Evolutionary conservation across 345 rosid genomes (phyloP), one percentile per base, ranked within the genome.

Genomic region (Citrus cavaleriei): DNA sequence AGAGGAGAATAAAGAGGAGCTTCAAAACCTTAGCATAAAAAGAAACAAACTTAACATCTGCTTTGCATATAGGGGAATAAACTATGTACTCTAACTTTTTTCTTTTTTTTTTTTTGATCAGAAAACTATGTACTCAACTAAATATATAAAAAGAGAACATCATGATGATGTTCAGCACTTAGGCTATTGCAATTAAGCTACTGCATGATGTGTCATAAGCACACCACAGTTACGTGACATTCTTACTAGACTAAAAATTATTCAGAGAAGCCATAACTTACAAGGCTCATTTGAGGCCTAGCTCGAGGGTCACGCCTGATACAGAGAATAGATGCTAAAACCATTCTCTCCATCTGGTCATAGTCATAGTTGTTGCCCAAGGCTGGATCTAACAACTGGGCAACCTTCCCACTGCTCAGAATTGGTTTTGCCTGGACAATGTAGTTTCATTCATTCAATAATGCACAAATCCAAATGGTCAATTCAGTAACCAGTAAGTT

Each of bases 311-410:
- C 84, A 59, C 93, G 90, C 81, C 93, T 83, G 76, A 97, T 85
- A 78, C 95, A 94, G 55, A 94, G 95, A 19, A 89, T 87, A 74
- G 99, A 97, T 10, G 98, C 98, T 63, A 94, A 83, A 32, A 89
- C 89, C 97, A 97, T 92, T 81, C 90, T 88, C 83, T 91, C 91
- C 75, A 90, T 85, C 85, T 88, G 89, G 51, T 86, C 84, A 76
- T 55, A 70, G 64, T 88, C 86, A 70, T 77, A 77, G 62, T 83
- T 79, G 55, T 81, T 77, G 22, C 81, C 83, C 74, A 97, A 80
- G 80, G 76, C 83, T 25, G 89, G 87, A 75, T 93, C 98, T 58
- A 97, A 77, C 46, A 97, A 84, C 76, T 92, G 87, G 5, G 88
- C 80, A 79, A 88, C 74, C 82, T 92, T 87, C 28, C 95, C 93